Evolutionary conservation across 805 yeast genomes (phyloP).

Genomic region (Starmera dryadoides): DNA sequence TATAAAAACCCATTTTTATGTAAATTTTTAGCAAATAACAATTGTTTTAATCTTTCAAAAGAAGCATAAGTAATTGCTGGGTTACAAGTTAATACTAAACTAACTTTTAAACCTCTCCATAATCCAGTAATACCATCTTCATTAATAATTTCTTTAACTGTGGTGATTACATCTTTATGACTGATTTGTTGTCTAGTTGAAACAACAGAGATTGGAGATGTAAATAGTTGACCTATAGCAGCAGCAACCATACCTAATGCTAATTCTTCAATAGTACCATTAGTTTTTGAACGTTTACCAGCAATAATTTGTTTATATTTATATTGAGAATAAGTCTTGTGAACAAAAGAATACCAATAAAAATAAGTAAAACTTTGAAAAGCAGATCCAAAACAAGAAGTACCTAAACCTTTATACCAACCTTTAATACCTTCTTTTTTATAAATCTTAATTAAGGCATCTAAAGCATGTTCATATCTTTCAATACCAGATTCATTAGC

Average conservation of each 20-base stretch:
- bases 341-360: constrained; percentile 77
- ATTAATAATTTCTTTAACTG: constrained; percentile 43
- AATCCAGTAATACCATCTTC: constrained; percentile 66
- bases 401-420: constrained; percentile 64
- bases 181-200: constrained; percentile 62
- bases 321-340: constrained; percentile 38
- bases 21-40: constrained; percentile 32
- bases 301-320: constrained; percentile 28
- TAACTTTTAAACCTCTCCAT: constrained; percentile 81
- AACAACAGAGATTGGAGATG: constrained; percentile 74
- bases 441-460: constrained; percentile 55
- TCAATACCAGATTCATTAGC: constrained; percentile 9
- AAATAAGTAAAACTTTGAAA: constrained; percentile 78
- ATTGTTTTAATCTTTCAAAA: constrained; percentile 56
- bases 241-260: constrained; percentile 76
- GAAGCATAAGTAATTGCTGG: constrained; percentile 86
- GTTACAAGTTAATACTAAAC: constrained; percentile 68
- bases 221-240: constrained; percentile 70
- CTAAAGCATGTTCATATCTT: constrained; percentile 50
- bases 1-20: constrained; percentile 29
- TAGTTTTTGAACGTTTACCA: constrained; percentile 8
- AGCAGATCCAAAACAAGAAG: constrained; percentile 64
- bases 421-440: constrained; percentile 54
- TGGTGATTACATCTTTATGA: constrained; percentile 20
- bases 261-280: constrained; percentile 60